Evolutionary conservation across 805 yeast genomes (phyloP).

Genomic region (Yamadazyma paraphyllophila): DNA sequence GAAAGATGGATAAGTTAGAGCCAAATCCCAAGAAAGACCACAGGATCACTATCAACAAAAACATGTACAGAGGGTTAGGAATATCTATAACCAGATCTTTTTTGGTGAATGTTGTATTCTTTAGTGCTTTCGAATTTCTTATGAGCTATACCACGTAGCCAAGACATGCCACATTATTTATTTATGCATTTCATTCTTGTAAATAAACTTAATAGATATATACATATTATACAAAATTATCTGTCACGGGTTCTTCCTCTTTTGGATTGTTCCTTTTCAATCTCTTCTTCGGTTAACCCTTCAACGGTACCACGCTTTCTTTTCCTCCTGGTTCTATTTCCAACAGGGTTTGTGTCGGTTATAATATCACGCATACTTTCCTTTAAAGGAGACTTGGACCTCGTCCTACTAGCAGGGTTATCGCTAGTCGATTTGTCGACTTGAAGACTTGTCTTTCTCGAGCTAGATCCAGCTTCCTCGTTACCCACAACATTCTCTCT

Average conservation of each 20-base stretch:
- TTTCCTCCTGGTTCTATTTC: slow-evolving; percentile 11
- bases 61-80: slow-evolving; percentile 74
- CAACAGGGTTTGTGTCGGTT: slow-evolving; percentile 12
- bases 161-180: slow-evolving; percentile 1
- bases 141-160: slow-evolving; percentile 51
- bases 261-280: slow-evolving; percentile 5
- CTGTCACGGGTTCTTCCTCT: slow-evolving; percentile 19
- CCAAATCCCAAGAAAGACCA: slow-evolving; percentile 33
- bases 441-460: slow-evolving; percentile 5
- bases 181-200: slow-evolving; percentile 1
- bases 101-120: slow-evolving; percentile 71
- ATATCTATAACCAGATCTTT: slow-evolving; percentile 72
- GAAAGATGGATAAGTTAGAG: slow-evolving; percentile 46
- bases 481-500: not conserved
- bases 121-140: slow-evolving; percentile 65
- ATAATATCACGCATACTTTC: slow-evolving; percentile 21
- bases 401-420: slow-evolving; percentile 30
- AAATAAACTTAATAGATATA: slow-evolving; percentile 3
- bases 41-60: slow-evolving; percentile 34
- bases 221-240: slow-evolving; percentile 4
- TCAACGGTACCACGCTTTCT: slow-evolving; percentile 10
- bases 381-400: slow-evolving; percentile 37
- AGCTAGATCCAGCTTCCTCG: not conserved
- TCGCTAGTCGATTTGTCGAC: slow-evolving; percentile 12
- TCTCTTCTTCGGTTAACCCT: not conserved